Conservation (phyloP, 106 monocot species). For the Dactylorhiza incarnata region DNA sequence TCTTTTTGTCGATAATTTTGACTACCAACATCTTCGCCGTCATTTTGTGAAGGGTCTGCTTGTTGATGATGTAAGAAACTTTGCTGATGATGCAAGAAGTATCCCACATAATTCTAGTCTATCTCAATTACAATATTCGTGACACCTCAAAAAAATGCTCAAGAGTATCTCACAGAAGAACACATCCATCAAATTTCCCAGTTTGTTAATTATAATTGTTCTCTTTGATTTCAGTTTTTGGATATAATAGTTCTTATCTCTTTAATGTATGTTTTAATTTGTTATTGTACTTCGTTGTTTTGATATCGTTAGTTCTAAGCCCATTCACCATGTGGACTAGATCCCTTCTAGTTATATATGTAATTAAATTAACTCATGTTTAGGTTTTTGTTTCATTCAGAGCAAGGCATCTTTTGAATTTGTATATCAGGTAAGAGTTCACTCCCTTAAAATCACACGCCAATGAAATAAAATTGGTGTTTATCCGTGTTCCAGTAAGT, state of each 20-base stretch:
- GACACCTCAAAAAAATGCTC: neutral
- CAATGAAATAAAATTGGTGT: neutral
- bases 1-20: constrained; percentile 95
- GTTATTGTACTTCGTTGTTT: neutral
- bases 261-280: neutral
- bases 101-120: too few relatives aligned
- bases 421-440: neutral
- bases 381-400: neutral
- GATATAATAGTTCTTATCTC: neutral
- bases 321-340: neutral
- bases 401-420: neutral
- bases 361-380: neutral
- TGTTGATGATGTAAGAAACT: constrained; percentile 78
- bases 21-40: constrained; percentile 97
- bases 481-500: neutral
- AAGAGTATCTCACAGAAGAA: neutral
- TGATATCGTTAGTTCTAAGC: neutral
- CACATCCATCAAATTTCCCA: neutral
- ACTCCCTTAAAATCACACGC: neutral
- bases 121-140: neutral
- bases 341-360: neutral
- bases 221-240: neutral
- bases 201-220: neutral
- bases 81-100: neutral
- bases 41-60: constrained; percentile 98